Base-by-base conservation (phyloP, 2,329 filamentous ascomycete genomes). In the Ophiosphaerella narmari region DNA sequence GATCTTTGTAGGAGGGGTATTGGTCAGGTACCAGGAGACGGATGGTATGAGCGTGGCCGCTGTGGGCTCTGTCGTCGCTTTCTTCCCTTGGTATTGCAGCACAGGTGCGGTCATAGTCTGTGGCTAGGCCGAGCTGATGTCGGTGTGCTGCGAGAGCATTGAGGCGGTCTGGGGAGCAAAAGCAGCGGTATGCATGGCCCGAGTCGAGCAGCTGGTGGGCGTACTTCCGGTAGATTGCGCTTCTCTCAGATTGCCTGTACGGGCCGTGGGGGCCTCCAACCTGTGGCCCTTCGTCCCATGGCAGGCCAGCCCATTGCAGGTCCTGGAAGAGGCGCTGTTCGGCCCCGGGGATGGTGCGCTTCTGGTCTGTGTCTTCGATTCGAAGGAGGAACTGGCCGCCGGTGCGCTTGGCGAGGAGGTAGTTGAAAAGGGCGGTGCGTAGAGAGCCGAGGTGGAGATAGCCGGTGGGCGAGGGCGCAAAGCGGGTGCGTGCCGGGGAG, bases 311-410 rank as follows among this genome's bases (percentile, higher is more conserved):
- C 94, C 94, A 99, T 75, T 81, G 80, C 46, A 99, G 75, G 68
- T 97, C 93, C 50, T 88, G 78, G 58, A 88, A 89, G 3, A 99
- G 76, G 47, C 86, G 83, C 52, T 86, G 73, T 70, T 97, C 91
- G 1, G 94, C 91, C 67, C 88, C 91, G 0, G 80, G 75, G 4
- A 97, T 85, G 7, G 93, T 87, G 52, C 94, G 86, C 76, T 88
- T 90, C 81, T 90, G 89, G 74, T 97, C 94, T 4, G 94, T 99
- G 72, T 99, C 94, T 77, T 99, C 94, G 56, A 99, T 86, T 8
- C 94, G 86, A 42, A 99, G 77, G 9, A 99, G 75, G 65, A 99
- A 99, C 70, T 96, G 88, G 6, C 94, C 94, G 4, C 88, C 87
- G 0, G 94, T 96, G 2, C 88, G 85, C 65, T 87, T 89, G 0